Evolutionary conservation across 2,329 filamentous ascomycete species (phyloP), one percentile per base, ranked within the genome.

Genomic region (Fusarium dimerum): DNA sequence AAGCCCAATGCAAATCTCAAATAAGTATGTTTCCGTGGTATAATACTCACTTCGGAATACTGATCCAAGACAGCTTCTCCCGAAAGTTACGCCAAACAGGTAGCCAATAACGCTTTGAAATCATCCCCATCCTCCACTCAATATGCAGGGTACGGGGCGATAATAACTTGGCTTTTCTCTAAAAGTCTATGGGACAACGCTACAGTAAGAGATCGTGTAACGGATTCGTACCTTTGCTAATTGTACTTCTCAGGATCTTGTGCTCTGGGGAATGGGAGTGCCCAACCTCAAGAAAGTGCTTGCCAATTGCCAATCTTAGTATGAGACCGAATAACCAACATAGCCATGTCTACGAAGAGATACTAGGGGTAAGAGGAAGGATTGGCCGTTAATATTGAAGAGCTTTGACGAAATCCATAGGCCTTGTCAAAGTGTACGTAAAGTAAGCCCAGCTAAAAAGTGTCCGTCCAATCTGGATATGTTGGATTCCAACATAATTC

Each of bases 31-130:
- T 6, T 16, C 15, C 18, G 17, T 30, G 12, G 16, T 29, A n/a
- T 2, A 15, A 26, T 26, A 26, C 7, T 4, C 7, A 7, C 4
- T 26, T 7, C 4, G 7, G 20, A 26, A 26, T 34, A n/a, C 54
- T 61, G 43, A 57, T 32, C 11, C 10, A 13, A 6, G 10, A n/a
- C 10, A 65, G 63, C 58, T 11, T 44, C 54, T 6, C 61, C 58
- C 2, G 54, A 58, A 30, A 36, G 50, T n/a, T 60, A 54, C 18
- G 60, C 61, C n/a, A 58, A 56, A 13, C 40, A 41, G 10, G 57
- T 65, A 3, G 52, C 60, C 20, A 40, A 59, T 5, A 65, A 61
- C 39, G 55, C 54, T 3, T 47, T 61, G 43, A 51, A 42, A 12
- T 46, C 18, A n/a, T 55, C 43, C 15, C 36, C 53, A 1, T 50